These are phyloP conservation scores for Hypoxylon perforatum DNA, from an alignment of 495 filamentous ascomycete species.

Conservation along the genomic window DNA sequence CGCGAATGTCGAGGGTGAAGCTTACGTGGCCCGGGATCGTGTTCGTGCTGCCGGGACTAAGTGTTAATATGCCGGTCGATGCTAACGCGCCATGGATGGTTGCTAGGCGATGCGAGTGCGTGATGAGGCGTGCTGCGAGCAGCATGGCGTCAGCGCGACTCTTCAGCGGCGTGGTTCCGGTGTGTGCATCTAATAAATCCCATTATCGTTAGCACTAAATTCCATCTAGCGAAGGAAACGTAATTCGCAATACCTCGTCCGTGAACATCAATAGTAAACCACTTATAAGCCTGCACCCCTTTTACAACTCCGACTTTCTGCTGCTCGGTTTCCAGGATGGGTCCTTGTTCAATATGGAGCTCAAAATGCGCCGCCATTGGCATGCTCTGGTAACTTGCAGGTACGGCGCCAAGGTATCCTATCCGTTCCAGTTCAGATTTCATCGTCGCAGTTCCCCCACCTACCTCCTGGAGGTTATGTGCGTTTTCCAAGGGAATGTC, in stretches of 20 bases:
- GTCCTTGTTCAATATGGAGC: constrained; percentile 85
- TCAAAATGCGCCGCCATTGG: constrained; percentile 87
- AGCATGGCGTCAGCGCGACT: constrained; percentile 71
- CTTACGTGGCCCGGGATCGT: constrained; percentile 77
- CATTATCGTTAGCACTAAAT: constrained; percentile 9
- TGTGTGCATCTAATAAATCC: constrained; percentile 63
- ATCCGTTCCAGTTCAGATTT: constrained; percentile 75
- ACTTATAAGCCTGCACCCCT: constrained; percentile 76
- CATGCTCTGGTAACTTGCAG: constrained; percentile 67
- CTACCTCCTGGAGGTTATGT: constrained; percentile 68
- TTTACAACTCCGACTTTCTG: constrained; percentile 77
- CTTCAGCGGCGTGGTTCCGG: constrained; percentile 79
- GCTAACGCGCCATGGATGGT: constrained; percentile 67
- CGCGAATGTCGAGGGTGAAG: constrained; percentile 79
- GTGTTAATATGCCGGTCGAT: constrained; percentile 76
- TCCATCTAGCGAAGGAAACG: background rate
- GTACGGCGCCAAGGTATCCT: constrained; percentile 70
- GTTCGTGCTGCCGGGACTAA: constrained; percentile 68
- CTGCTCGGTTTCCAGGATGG: constrained; percentile 69
- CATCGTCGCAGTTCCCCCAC: constrained; percentile 66
- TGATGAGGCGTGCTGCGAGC: constrained; percentile 69
- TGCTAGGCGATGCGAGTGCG: constrained; percentile 71
- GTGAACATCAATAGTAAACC: constrained; percentile 74
- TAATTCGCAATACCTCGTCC: constrained; percentile 56
- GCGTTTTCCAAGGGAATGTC: constrained; percentile 71